A percentile compares a stretch with the other conserved stretches of the same genome.
Evolutionary conservation across 371 early-diverging fungal species (phyloP).

Genomic region (Syncephalis plumigaleata): DNA sequence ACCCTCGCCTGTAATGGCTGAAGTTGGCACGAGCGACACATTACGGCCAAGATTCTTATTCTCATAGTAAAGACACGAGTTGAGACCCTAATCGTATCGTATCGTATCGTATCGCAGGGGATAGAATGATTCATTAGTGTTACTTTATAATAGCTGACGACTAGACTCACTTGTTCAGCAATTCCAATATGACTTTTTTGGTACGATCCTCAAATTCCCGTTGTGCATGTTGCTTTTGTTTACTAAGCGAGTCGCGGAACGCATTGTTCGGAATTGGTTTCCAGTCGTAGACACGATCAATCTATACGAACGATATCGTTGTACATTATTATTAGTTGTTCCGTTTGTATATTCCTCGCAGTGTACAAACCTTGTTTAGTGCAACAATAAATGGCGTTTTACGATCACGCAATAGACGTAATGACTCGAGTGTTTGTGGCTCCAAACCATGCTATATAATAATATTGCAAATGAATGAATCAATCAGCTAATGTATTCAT

Average conservation of each 20-base stretch:
- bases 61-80: constrained; percentile 88
- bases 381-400: constrained; percentile 99
- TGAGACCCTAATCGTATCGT: constrained; percentile 68
- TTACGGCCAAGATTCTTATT: constrained; percentile 92
- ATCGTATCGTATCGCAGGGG: too few relatives aligned
- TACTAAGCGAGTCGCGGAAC: constrained; percentile 58
- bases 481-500: too few relatives aligned
- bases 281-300: constrained; percentile 98
- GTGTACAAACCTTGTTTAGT: constrained; percentile 64
- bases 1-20: constrained; percentile 99
- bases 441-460: constrained; percentile 83
- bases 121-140: not conserved
- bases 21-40: constrained; percentile 98
- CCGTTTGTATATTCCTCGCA: not conserved
- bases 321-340: not conserved
- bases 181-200: constrained; percentile 62
- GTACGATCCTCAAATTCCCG: constrained; percentile 86
- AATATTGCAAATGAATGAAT: too few relatives aligned
- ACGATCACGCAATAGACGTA: constrained; percentile 81
- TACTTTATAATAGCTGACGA: too few relatives aligned
- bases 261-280: constrained; percentile 67
- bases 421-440: constrained; percentile 97
- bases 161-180: constrained; percentile 66
- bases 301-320: constrained; percentile 15
- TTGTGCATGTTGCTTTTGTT: constrained; percentile 62